Evolutionary conservation across 2,329 filamentous ascomycete species (phyloP).

Genomic region (Diaporthe citriasiana): DNA sequence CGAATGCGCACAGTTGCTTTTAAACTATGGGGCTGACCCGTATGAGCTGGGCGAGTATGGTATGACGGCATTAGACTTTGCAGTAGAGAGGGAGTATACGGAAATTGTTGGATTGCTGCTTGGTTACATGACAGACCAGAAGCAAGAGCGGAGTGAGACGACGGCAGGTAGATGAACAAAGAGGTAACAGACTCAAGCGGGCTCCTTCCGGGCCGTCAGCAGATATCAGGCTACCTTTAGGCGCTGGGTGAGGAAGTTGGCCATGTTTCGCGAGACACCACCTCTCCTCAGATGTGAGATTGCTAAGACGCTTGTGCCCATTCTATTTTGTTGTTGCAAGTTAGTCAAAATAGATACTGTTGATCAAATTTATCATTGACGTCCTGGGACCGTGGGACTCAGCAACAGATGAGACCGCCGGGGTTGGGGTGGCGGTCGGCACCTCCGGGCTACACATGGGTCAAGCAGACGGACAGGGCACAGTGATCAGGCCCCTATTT

Average conservation of each 20-base stretch:
- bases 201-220: too few relatives aligned
- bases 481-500: neutral
- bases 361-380: too few relatives aligned
- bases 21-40: neutral
- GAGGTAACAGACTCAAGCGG: neutral
- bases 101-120: neutral
- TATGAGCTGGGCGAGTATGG: neutral
- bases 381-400: neutral
- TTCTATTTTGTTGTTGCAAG: neutral
- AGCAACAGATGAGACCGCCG: neutral
- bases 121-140: neutral
- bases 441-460: neutral
- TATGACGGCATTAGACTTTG: neutral
- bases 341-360: neutral
- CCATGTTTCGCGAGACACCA: too few relatives aligned
- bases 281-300: too few relatives aligned
- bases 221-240: too few relatives aligned
- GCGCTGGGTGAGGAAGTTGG: too few relatives aligned
- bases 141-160: neutral
- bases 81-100: neutral
- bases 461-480: neutral
- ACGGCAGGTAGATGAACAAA: neutral
- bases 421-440: neutral
- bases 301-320: neutral
- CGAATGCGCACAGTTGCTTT: neutral